These are phyloP conservation scores for Pseudogymnoascus sp. DNA, from an alignment of 2,329 filamentous ascomycete genomes.

Conservation along the genomic window DNA sequence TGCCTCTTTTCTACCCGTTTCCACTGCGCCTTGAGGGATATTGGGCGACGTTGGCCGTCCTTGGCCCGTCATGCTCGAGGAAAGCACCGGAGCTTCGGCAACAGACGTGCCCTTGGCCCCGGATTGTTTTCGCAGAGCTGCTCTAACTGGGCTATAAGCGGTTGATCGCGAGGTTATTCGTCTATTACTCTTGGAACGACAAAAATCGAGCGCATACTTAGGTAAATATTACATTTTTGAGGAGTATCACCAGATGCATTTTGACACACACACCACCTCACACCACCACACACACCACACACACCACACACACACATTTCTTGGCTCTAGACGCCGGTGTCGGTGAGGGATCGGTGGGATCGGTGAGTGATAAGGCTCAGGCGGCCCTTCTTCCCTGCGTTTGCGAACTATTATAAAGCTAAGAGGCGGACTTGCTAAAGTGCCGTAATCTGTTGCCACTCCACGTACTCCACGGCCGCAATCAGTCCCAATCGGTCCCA, in stretches of 20 bases:
- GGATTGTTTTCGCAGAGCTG: conserved; percentile 3
- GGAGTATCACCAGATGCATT: background rate
- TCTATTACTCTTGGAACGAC: background rate
- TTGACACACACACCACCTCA: too few species aligned
- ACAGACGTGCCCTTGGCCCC: background rate
- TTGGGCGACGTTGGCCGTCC: conserved; percentile 3
- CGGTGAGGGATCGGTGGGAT: conserved; percentile 1
- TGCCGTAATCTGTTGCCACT: conserved; percentile 8
- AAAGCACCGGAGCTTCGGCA: conserved; percentile 6
- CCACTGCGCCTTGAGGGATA: conserved; percentile 1
- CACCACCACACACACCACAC: background rate
- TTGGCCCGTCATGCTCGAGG: background rate
- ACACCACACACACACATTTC: background rate
- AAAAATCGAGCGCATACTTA: conserved; percentile 3
- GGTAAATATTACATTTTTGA: conserved; percentile 9
- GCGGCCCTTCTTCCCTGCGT: conserved; percentile 6
- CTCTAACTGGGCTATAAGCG: conserved; percentile 9
- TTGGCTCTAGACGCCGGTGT: background rate
- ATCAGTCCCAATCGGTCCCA: background rate
- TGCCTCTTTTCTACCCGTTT: background rate
- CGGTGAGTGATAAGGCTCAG: conserved; percentile 9
- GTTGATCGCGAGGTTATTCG: conserved; percentile 6
- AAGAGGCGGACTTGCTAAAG: background rate
- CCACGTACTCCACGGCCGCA: background rate
- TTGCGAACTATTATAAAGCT: background rate